phyloP scores from a whole-genome alignment of 768 basidiomycete genomes.

The Tephrocybe rancida region DNA sequence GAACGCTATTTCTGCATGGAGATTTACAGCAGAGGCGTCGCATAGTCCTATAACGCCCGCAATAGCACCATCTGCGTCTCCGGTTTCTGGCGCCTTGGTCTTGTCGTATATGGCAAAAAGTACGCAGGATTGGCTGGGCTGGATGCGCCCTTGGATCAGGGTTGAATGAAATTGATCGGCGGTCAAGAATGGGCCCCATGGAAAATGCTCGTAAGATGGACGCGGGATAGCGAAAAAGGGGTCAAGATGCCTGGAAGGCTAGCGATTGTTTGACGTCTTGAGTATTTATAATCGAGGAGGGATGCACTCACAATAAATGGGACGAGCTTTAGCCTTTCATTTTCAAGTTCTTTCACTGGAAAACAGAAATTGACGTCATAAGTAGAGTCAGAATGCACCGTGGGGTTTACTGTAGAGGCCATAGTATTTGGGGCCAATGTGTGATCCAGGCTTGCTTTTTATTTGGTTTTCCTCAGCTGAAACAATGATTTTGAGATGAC shows the following conservation, averaged over 20 bases:
- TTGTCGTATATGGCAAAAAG: conserved; percentile 62
- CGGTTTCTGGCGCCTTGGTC: conserved; percentile 23
- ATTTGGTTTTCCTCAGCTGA: no score
- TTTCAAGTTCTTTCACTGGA: conserved; percentile 45
- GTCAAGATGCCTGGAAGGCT: conserved; percentile 49
- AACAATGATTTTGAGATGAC: no score
- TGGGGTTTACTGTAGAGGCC: no score
- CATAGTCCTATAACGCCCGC: conserved; percentile 59
- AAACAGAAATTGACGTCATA: conserved; percentile 55
- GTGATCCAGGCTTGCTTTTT: no score
- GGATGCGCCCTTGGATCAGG: conserved; percentile 37
- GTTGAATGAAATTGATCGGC: conserved; percentile 34
- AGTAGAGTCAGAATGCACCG: no score
- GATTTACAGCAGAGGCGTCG: conserved; percentile 41
- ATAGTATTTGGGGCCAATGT: no score
- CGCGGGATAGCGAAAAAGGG: conserved; percentile 36
- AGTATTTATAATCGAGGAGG: no score
- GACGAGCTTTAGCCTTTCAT: conserved; percentile 45
- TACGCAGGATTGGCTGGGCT: conserved; percentile 32
- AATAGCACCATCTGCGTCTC: conserved; percentile 27
- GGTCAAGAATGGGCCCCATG: conserved; percentile 50
- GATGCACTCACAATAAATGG: conserved; percentile 48
- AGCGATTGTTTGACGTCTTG: no score
- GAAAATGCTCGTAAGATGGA: conserved; percentile 48
- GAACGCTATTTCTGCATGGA: conserved; percentile 56